phyloP scores from a whole-genome alignment of 2,329 filamentous ascomycete genomes.

The Orbilia quercus region DNA sequence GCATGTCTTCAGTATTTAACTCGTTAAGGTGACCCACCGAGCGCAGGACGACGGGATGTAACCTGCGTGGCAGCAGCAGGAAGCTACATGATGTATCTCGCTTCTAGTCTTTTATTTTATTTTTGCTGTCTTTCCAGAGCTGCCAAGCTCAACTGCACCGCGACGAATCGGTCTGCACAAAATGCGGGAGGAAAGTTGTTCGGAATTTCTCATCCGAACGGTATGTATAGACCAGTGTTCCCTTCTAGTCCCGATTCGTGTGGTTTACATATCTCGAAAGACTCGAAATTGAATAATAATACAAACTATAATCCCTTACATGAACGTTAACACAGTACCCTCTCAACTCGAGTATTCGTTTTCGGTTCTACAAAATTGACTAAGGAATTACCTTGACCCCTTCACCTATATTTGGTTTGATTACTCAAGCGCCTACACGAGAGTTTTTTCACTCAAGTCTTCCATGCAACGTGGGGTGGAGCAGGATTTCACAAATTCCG shows the following conservation, averaged over 20 bases:
- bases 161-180: conserved; percentile 1
- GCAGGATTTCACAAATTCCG: conserved; percentile 15
- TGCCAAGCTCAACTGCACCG: conserved; percentile 11
- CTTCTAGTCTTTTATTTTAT: conserved; percentile 23
- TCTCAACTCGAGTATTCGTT: too few relatives aligned
- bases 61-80: conserved; percentile 29
- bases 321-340: too few relatives aligned
- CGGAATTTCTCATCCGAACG: conserved; percentile 1
- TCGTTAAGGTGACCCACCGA: conserved; percentile 20
- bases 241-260: too few relatives aligned
- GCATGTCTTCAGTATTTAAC: neutral
- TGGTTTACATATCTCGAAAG: too few relatives aligned
- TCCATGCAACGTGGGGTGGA: too few relatives aligned
- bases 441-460: too few relatives aligned
- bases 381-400: too few relatives aligned
- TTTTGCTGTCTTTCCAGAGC: neutral
- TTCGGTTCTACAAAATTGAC: too few relatives aligned
- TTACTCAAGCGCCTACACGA: conserved; percentile 11
- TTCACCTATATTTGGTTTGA: conserved; percentile 13
- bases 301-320: too few relatives aligned
- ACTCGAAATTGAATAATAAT: too few relatives aligned
- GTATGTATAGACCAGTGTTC: too few relatives aligned
- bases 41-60: conserved; percentile 38
- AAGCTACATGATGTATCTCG: conserved; percentile 20
- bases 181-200: neutral